These are phyloP conservation scores for Harringtonia aguacate DNA, from an alignment of 2,329 filamentous ascomycete species.

Conservation along the genomic window DNA sequence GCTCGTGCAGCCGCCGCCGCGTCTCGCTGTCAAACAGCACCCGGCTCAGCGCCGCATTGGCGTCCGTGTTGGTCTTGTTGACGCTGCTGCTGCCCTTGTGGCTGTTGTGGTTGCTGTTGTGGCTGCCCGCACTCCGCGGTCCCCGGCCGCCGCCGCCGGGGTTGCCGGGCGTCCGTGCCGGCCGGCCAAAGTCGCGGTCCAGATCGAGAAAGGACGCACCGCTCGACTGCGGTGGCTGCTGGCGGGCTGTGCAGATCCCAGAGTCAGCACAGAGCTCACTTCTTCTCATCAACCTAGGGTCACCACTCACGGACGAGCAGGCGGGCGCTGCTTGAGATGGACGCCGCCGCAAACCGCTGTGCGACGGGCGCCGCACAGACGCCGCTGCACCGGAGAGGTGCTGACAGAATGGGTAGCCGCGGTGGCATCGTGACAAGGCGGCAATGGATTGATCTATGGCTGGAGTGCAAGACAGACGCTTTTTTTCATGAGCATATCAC, in stretches of 20 bases:
- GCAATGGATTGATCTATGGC: conserved; percentile 22
- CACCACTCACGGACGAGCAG: conserved; percentile 3
- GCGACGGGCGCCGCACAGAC: not conserved
- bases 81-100: too few relatives aligned
- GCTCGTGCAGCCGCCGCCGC: conserved; percentile 6
- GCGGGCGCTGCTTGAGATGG: conserved; percentile 7
- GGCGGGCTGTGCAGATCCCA: not conserved
- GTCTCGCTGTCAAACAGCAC: conserved; percentile 11
- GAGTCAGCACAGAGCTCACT: not conserved
- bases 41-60: conserved; percentile 8
- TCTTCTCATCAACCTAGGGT: not conserved
- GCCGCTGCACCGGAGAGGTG: not conserved
- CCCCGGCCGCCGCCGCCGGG: not conserved
- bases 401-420: conserved; percentile 7
- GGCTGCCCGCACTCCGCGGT: not conserved
- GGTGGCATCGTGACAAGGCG: conserved; percentile 46
- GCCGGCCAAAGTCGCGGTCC: conserved; percentile 3
- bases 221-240: conserved; percentile 1
- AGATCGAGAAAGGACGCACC: conserved; percentile 10
- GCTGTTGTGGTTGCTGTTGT: not conserved
- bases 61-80: not conserved
- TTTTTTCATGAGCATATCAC: not conserved
- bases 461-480: not conserved
- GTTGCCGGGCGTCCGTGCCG: too few relatives aligned
- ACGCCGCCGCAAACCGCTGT: conserved; percentile 7